Conservation (phyloP, 805 yeast genomes). For the Debaryomyces tyrocola region DNA sequence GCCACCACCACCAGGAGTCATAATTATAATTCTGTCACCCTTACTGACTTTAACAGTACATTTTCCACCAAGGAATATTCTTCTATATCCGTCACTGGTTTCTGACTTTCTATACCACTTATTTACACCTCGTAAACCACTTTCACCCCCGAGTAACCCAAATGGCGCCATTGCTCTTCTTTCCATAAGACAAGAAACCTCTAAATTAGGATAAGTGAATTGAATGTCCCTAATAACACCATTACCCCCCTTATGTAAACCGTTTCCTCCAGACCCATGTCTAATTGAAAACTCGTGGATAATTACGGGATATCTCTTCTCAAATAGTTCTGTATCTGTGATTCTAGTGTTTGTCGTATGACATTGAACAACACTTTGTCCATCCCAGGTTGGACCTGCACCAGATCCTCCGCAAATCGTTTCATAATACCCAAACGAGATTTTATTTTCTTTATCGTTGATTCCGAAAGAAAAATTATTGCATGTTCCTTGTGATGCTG, state of each 20-base stretch:
- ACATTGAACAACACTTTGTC: conserved; percentile 79
- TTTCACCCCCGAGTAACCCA: conserved; percentile 75
- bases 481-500: conserved; percentile 91
- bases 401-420: conserved; percentile 92
- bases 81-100: not conserved
- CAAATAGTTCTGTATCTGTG: conserved; percentile 82
- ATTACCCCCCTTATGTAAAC: conserved; percentile 68
- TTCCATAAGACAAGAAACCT: conserved; percentile 75
- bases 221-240: conserved; percentile 81
- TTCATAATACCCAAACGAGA: conserved; percentile 82
- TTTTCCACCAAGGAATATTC: conserved; percentile 8
- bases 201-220: conserved; percentile 40
- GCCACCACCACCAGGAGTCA: conserved; percentile 11
- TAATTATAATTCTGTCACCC: conserved; percentile 8
- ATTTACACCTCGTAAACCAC: conserved; percentile 60
- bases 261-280: conserved; percentile 70
- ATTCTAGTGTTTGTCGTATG: conserved; percentile 88
- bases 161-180: conserved; percentile 78
- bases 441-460: conserved; percentile 51
- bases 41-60: conserved; percentile 6
- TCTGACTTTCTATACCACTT: conserved; percentile 20
- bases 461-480: conserved; percentile 86
- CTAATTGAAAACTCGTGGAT: conserved; percentile 67
- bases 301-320: conserved; percentile 77
- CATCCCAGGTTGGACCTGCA: conserved; percentile 78